These are phyloP conservation scores for Ophiorrhiza pumila DNA, from an alignment of 257 asterid species.

Conservation along the genomic window DNA sequence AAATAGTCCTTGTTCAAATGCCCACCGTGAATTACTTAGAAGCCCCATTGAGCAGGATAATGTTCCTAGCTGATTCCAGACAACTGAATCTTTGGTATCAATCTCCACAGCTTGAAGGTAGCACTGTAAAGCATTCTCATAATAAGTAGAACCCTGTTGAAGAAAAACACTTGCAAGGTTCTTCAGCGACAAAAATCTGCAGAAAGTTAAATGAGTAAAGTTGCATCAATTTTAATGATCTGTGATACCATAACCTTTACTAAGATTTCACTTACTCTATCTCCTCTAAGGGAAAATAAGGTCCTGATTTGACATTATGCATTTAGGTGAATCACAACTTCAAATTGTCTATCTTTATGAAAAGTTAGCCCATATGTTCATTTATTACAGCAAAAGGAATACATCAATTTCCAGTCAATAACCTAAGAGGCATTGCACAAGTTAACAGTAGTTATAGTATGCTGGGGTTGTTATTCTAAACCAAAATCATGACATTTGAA, in stretches of 20 bases:
- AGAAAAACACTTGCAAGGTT: slow-evolving; percentile 88
- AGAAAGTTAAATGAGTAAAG: slow-evolving; percentile 22
- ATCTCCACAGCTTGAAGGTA: slow-evolving; percentile 98
- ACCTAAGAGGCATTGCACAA: too few species aligned
- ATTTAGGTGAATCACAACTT: neutral
- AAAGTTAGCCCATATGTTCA: neutral
- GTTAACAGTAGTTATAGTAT: neutral
- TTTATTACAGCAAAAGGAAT: neutral
- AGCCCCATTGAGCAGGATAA: slow-evolving; percentile 95
- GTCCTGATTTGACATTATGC: too few species aligned
- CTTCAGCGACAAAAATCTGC: slow-evolving; percentile 92
- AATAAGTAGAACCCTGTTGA: slow-evolving; percentile 61
- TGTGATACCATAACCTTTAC: neutral
- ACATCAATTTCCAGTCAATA: neutral
- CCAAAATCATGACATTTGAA: neutral
- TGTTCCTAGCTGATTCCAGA: slow-evolving; percentile 97
- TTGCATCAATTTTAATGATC: neutral
- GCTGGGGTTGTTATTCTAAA: neutral
- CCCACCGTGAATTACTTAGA: slow-evolving; percentile 94
- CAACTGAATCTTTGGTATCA: slow-evolving; percentile 83
- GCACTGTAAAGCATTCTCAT: slow-evolving; percentile 83
- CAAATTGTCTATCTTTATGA: neutral
- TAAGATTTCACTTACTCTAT: neutral
- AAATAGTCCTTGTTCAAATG: slow-evolving; percentile 90
- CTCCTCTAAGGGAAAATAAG: slow-evolving; percentile 5